Base-by-base conservation (phyloP, 1,284 basidiomycete genomes). In the Irpex sp. region DNA sequence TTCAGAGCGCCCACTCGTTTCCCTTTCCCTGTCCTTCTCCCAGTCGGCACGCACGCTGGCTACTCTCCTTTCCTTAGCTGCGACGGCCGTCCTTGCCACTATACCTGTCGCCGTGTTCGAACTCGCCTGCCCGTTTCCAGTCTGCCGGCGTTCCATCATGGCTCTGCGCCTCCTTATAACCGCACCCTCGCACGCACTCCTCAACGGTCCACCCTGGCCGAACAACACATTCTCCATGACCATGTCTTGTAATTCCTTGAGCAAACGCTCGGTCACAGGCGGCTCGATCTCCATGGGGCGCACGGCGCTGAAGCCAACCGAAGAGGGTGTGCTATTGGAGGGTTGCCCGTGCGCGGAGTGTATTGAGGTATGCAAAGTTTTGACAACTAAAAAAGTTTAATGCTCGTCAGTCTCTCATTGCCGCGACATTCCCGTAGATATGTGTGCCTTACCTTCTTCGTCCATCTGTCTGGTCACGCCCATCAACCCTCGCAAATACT, bases 221-320 rank as follows among this genome's bases (percentile, higher is more conserved):
- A 55, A 17, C 5, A 91, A 74, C 67, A 81, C 82, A 47, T 77
- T 77, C 74, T 91, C 89, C 5, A 91, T 80, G 57, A 89, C 75
- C 70, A 90, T 80, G 48, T 84, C 77, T 71, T 86, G 83, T 80
- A 89, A 85, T 73, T 88, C 86, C 13, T 72, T 68, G 51, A 79
- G 73, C 58, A 90, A 73, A 37, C 73, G 61, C 6, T 73, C 74
- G 57, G 85, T 76, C n/a, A 81, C 69, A n/a, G 74, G 71, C 17
- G 72, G 72, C 17, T 69, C 68, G 15, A 70, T 68, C 17, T 64
- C 64, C 44, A 66, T 64, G n/a, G 67, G 65, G 37, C 64, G 61
- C 21, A 66, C 58, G 61, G 65, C 60, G 6, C 67, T 62, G 63
- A 71, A 71, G 17, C 63, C 67, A 34, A 63, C 61, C 26, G 64